These are phyloP conservation scores for Tetrahymena borealis DNA, from an alignment of 73 alveolate genomes.

Conservation along the genomic window DNA sequence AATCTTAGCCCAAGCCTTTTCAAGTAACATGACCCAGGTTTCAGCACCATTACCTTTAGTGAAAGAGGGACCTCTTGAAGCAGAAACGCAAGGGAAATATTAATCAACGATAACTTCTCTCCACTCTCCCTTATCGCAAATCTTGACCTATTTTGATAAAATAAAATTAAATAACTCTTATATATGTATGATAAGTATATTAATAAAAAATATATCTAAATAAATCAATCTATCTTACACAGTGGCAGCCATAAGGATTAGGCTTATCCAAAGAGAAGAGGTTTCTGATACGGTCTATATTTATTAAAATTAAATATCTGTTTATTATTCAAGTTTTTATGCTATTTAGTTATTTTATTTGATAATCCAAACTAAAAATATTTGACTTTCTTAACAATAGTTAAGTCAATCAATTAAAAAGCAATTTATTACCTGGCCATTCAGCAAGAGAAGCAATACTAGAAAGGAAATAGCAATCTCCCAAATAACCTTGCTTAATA, in stretches of 20 bases:
- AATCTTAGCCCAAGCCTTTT: conserved; percentile 91
- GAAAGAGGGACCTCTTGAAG: conserved; percentile 63
- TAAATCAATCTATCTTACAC: neutral
- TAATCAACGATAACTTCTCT: conserved; percentile 63
- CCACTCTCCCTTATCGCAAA: conserved; percentile 67
- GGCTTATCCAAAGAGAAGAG: neutral
- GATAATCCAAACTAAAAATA: neutral
- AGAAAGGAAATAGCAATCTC: conserved; percentile 80
- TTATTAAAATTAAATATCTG: neutral
- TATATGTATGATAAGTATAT: too few species aligned
- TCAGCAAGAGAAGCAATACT: conserved; percentile 74
- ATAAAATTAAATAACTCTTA: neutral
- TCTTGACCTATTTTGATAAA: neutral
- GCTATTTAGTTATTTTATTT: neutral
- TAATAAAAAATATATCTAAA: too few species aligned
- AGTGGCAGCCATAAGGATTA: neutral
- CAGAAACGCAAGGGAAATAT: conserved; percentile 71
- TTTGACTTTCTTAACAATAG: neutral
- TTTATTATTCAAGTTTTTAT: neutral
- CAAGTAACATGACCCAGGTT: conserved; percentile 86
- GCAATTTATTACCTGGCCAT: conserved; percentile 53
- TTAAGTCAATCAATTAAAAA: too few species aligned
- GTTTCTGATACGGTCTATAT: neutral
- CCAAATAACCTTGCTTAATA: conserved; percentile 69
- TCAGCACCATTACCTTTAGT: conserved; percentile 75